Percentiles rank a stretch among this genome's conserved stretches.
These are phyloP conservation scores for Paramecium tetraurelia DNA, from an alignment of 73 alveolate genomes.

Conservation along the genomic window DNA sequence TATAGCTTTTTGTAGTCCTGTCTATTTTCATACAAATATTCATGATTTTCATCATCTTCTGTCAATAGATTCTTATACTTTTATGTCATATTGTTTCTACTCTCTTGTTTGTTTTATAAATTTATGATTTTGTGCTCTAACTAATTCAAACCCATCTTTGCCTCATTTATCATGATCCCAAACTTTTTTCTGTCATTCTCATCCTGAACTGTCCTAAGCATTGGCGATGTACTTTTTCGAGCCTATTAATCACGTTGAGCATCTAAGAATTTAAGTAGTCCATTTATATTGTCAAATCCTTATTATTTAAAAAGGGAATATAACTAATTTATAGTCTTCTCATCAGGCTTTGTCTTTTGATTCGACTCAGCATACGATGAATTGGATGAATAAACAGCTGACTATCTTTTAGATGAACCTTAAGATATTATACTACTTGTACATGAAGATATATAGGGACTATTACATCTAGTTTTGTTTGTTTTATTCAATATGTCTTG, in stretches of 20 bases:
- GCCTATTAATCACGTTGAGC: background rate
- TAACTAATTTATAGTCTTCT: slow-evolving; percentile 10
- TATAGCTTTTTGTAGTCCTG: background rate
- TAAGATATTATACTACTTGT: background rate
- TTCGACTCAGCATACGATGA: slow-evolving; percentile 1
- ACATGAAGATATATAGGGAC: slow-evolving; percentile 42
- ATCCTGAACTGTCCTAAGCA: slow-evolving; percentile 20
- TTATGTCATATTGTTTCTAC: background rate
- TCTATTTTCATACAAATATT: slow-evolving; percentile 32
- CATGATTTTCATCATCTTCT: slow-evolving; percentile 50
- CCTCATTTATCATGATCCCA: slow-evolving; percentile 21
- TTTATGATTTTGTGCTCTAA: background rate
- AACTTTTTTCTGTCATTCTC: slow-evolving; percentile 17
- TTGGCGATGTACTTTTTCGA: background rate
- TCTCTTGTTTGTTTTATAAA: background rate
- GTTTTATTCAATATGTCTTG: slow-evolving; percentile 12
- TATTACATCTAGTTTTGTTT: background rate
- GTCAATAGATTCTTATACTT: slow-evolving; percentile 29
- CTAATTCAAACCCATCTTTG: slow-evolving; percentile 19
- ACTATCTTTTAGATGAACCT: slow-evolving; percentile 36
- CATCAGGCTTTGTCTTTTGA: slow-evolving; percentile 38
- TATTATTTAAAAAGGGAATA: slow-evolving; percentile 33
- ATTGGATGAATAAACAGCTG: slow-evolving; percentile 24
- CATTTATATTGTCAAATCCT: slow-evolving; percentile 45
- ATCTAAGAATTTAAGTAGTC: slow-evolving; percentile 4